Base-by-base conservation (phyloP, 2,329 filamentous ascomycete species). In the Bisporella sp. region DNA sequence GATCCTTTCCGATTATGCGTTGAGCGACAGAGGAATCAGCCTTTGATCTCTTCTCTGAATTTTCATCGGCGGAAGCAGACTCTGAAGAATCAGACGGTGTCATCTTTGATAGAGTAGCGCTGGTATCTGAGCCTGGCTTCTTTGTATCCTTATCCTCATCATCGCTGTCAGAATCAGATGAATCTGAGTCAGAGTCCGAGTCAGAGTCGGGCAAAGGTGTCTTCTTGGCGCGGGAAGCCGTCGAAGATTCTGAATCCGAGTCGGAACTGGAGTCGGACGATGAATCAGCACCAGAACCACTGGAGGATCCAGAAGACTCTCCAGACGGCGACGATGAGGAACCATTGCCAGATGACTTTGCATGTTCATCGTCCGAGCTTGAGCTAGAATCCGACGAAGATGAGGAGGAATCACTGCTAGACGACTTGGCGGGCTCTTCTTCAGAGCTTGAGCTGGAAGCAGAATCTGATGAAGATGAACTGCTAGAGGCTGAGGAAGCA, bases 1-100 rank as follows among this genome's bases (percentile, higher is more conserved):
- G 35, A 37, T 37, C 35, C 35, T 37, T 37, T n/a, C 8, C 4
- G 35, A 37, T 37, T n/a, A 37, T 37, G n/a, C 4, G 35, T 8
- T n/a, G 35, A 8, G 35, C 35, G 4, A n/a, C 35, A 4, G 35
- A 8, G n/a, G 64, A 95, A 63, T 95, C 88, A 2, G 39, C 28
- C 31, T 56, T 52, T 31, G 41, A 50, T 42, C 31, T 51, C 46
- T 7, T 40, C 43, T 59, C 54, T 5, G 59, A 59, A n/a, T 59
- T 54, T 6, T 59, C 59, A n/a, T 57, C 59, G 44, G 55, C 58
- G 7, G 55, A 56, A 39, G 52, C 56, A 41, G 59, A 60, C 4
- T 60, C 61, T 2, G 59, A 61, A 28, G 58, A 57, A 4, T 58
- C 57, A 11, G 56, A 54, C 4, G 57, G 50, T 12, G 45, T 32